Evolutionary conservation across 108 stramenopile genomes (phyloP), one percentile per base, ranked within the genome.

Genomic region (Cyclotella atomus): DNA sequence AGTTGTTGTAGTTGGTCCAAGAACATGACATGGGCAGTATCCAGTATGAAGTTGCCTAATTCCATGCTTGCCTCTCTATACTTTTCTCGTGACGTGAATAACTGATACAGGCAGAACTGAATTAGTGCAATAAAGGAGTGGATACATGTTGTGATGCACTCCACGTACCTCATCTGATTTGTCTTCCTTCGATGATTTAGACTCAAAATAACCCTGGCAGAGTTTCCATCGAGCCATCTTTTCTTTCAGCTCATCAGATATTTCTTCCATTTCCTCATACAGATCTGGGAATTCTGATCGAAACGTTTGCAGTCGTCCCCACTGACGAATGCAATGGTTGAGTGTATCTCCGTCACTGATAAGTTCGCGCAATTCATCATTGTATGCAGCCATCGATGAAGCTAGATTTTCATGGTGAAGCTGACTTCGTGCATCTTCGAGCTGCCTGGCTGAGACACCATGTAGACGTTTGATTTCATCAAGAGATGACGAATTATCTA

Each of bases 401-500:
- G 20, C 41, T 36, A 54, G 32, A 21, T 82, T 66, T 72, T 82
- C 81, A 16, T 65, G 28, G 30, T 81, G 70, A 14, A 81, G 28
- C 27, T 56, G 54, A 27, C 76, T 47, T 15, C 27, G 62, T 2
- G 66, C 70, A 29, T 69, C 41, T 59, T 81, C 70, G 32, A 81
- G 75, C 25, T 57, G 54, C 32, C n/a, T 55, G 20, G 60, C 33
- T 50, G 69, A 63, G 17, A 81, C 75, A 23, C 80, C 80, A 38
- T 41, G 45, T 46, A 65, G 68, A 17, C 75, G 75, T 32, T 81
- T 81, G 59, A 81, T 76, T 45, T 76, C 75, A 36, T 76, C 70
- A 0, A 81, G n/a, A 19, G 80, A 81, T 20, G 68, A 53, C 16
- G 66, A 36, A 41, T 72, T 41, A 27, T 46, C 59, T 33, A 19